A percentile compares a stretch with the other conserved stretches of the same genome.
These are phyloP conservation scores for Plasmodium ovale DNA, from an alignment of 169 alveolate genomes.

Conservation along the genomic window DNA sequence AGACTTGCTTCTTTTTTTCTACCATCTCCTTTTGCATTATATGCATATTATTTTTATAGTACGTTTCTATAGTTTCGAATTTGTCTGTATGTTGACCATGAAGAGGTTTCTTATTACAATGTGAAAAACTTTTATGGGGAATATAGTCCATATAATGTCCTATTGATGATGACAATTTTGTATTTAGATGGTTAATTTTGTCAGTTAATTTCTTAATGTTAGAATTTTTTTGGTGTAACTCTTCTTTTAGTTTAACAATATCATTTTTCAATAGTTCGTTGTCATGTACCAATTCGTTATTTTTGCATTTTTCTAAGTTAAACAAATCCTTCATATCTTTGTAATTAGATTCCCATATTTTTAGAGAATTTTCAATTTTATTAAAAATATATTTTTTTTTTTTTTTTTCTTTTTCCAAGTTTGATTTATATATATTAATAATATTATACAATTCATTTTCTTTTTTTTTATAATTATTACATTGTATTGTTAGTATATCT, in stretches of 20 bases:
- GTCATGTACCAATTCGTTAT: conserved; percentile 9
- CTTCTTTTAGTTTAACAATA: conserved; percentile 4
- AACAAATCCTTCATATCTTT: conserved; percentile 12
- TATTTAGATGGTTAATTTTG: conserved; percentile 1
- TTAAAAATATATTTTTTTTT: conserved; percentile 55
- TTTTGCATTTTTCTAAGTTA: not conserved
- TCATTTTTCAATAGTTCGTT: conserved; percentile 8
- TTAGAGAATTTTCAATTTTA: conserved; percentile 32
- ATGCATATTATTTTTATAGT: not conserved
- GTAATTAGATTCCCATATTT: conserved; percentile 17
- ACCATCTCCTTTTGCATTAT: not conserved
- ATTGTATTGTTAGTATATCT: not conserved
- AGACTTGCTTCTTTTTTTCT: not conserved
- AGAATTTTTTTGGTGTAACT: not conserved
- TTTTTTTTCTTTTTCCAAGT: conserved; percentile 62
- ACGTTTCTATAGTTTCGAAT: not conserved
- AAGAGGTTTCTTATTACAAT: too few species aligned
- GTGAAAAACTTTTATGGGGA: too few species aligned
- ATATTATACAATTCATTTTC: not conserved
- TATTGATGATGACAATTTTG: not conserved
- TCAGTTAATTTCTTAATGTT: not conserved
- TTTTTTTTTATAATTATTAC: conserved; percentile 27
- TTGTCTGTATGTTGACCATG: not conserved
- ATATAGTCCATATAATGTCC: not conserved
- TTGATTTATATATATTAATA: not conserved